phyloP scores from a whole-genome alignment of 305 asterid genomes.

The Rubia tinctorum region DNA sequence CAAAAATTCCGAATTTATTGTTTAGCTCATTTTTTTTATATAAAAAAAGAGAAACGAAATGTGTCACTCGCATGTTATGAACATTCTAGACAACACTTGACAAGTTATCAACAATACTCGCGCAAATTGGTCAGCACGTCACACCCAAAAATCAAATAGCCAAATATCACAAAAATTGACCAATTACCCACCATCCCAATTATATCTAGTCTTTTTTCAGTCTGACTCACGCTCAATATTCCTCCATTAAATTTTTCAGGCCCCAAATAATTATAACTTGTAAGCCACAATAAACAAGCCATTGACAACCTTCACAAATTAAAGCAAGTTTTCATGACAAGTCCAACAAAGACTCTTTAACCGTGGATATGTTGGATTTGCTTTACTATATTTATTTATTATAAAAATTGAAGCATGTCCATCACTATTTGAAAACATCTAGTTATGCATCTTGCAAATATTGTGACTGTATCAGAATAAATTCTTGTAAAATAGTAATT shows the following conservation, averaged over 20 bases:
- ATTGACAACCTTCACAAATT: too few relatives aligned
- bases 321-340: too few relatives aligned
- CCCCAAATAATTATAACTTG: neutral
- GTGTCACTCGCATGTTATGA: neutral
- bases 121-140: constrained; percentile 3
- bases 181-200: neutral
- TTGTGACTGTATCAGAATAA: too few relatives aligned
- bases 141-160: neutral
- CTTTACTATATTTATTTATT: too few relatives aligned
- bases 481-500: too few relatives aligned
- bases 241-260: neutral
- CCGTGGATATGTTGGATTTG: too few relatives aligned
- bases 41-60: neutral
- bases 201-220: neutral
- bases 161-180: neutral
- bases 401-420: too few relatives aligned
- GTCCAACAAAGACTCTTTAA: neutral
- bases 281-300: neutral
- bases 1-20: neutral
- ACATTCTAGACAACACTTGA: neutral
- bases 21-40: neutral
- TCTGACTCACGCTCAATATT: neutral
- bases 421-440: too few relatives aligned
- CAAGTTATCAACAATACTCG: neutral
- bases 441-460: too few relatives aligned